Percentiles rank a stretch among this genome's conserved stretches.
Conservation (phyloP, 371 early-diverging fungal genomes). For the Mucor racemosus region DNA sequence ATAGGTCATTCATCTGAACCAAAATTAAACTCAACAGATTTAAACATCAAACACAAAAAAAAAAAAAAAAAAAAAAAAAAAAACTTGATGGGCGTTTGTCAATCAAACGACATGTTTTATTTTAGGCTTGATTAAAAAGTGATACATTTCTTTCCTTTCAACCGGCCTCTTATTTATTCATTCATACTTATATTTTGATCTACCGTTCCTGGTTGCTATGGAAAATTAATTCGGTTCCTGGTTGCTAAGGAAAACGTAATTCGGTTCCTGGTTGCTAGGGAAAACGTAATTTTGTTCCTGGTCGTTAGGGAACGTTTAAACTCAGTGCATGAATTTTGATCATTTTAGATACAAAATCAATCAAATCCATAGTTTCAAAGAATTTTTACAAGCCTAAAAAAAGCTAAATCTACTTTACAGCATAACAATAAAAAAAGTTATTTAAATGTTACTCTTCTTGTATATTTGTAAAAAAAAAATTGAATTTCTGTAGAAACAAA, state of each 20-base stretch:
- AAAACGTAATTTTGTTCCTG: background rate
- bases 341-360: too few species aligned
- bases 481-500: too few species aligned
- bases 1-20: background rate
- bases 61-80: background rate
- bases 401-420: too few species aligned
- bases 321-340: background rate
- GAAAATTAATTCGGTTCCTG: background rate
- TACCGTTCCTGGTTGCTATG: constrained; percentile 1
- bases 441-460: background rate
- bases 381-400: too few species aligned
- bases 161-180: too few species aligned
- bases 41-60: too few species aligned
- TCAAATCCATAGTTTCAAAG: too few species aligned
- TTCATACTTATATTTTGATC: background rate
- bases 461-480: background rate
- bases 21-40: background rate
- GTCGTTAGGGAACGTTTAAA: background rate
- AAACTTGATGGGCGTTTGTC: constrained; percentile 11
- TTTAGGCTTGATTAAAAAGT: background rate
- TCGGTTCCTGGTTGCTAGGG: background rate
- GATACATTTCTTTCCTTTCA: background rate
- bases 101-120: constrained; percentile 6
- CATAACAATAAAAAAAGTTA: too few species aligned
- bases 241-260: background rate